Conservation (phyloP, 805 yeast genomes). For the Pichia occidentalis region DNA sequence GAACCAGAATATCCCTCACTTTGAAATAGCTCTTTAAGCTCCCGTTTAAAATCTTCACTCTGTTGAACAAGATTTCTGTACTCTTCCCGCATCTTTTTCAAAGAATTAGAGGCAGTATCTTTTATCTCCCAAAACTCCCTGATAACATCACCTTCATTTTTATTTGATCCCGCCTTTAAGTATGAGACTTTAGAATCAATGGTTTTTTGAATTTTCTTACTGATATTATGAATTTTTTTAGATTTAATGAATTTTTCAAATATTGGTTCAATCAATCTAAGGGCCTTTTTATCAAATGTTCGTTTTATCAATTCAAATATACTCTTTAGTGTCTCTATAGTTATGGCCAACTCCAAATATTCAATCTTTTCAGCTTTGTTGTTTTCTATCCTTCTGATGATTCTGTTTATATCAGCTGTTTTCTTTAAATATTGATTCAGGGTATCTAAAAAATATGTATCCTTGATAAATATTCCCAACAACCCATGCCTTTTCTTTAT, state of each 20-base stretch:
- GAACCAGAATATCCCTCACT: conserved; percentile 23
- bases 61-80: conserved; percentile 18
- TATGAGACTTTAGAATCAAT: conserved; percentile 18
- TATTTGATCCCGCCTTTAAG: conserved; percentile 15
- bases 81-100: conserved; percentile 16
- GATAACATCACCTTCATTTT: conserved; percentile 22
- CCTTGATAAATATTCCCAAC: conserved; percentile 38
- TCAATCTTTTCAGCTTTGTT: conserved; percentile 26
- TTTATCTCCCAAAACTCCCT: conserved; percentile 24
- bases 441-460: conserved; percentile 25
- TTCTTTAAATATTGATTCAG: conserved; percentile 35
- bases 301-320: conserved; percentile 22
- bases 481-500: conserved; percentile 50
- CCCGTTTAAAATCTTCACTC: conserved; percentile 10
- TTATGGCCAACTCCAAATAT: conserved; percentile 25
- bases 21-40: conserved; percentile 10
- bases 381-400: conserved; percentile 52
- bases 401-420: conserved; percentile 52
- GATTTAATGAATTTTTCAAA: conserved; percentile 18
- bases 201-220: conserved; percentile 27
- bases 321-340: conserved; percentile 23
- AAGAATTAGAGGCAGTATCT: conserved; percentile 17
- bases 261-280: conserved; percentile 15
- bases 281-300: conserved; percentile 5
- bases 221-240: conserved; percentile 16